These are phyloP conservation scores for Lipomyces lipofer DNA, from an alignment of 805 yeast species.

Conservation along the genomic window DNA sequence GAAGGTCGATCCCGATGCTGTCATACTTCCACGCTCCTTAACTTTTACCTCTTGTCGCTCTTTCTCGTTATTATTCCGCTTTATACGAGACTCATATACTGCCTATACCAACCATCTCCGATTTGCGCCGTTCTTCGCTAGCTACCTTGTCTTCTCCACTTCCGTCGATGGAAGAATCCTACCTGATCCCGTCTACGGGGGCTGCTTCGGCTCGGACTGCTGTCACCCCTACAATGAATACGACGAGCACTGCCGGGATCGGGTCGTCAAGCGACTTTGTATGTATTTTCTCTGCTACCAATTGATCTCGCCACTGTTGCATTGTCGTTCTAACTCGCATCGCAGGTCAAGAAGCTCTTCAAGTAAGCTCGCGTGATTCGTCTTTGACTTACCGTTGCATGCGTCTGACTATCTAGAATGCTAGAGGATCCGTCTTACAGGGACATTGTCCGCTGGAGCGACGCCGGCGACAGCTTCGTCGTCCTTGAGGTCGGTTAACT, in stretches of 20 bases:
- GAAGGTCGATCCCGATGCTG: neutral
- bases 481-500: conserved; percentile 59
- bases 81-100: too few relatives aligned
- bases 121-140: neutral
- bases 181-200: conserved; percentile 5
- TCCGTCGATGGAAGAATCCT: neutral
- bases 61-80: neutral
- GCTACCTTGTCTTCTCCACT: neutral
- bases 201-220: too few relatives aligned
- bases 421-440: conserved; percentile 76
- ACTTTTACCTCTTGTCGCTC: neutral
- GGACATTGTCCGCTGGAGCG: conserved; percentile 82
- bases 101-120: neutral
- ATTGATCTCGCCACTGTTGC: neutral
- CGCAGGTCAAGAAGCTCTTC: conserved; percentile 30
- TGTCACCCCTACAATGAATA: too few relatives aligned
- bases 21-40: neutral
- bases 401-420: too few relatives aligned
- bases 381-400: too few relatives aligned
- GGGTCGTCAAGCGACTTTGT: conserved; percentile 33
- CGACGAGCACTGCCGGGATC: conserved; percentile 17
- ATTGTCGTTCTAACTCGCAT: neutral
- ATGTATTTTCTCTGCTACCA: conserved; percentile 3
- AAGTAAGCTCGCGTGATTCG: conserved; percentile 11
- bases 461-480: conserved; percentile 80